Evolutionary conservation across 2,329 filamentous ascomycete genomes (phyloP).

Genomic region (Sphaerulina populicola): DNA sequence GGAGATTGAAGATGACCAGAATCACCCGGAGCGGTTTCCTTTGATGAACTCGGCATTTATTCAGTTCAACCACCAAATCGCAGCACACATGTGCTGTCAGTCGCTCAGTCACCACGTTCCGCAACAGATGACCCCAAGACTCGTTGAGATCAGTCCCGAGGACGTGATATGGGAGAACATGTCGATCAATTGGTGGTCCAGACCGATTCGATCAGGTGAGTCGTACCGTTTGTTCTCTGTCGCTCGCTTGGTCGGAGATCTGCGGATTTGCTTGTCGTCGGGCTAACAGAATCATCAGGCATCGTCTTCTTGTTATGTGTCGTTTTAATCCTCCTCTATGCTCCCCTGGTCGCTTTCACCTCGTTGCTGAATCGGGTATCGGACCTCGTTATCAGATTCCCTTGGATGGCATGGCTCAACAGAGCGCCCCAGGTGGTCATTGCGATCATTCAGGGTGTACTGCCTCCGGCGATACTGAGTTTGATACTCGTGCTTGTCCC

Average conservation of each 20-base stretch:
- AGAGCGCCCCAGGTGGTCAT: slow-evolving; percentile 53
- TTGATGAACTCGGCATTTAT: slow-evolving; percentile 96
- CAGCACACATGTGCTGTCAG: slow-evolving; percentile 96
- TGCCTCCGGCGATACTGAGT: slow-evolving; percentile 69
- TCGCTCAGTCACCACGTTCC: slow-evolving; percentile 83
- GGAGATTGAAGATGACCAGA: slow-evolving; percentile 86
- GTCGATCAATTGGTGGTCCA: slow-evolving; percentile 89
- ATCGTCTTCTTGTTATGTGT: slow-evolving; percentile 57
- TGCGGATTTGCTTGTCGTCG: not conserved
- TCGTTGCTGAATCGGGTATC: slow-evolving; percentile 72
- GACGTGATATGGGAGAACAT: slow-evolving; percentile 98
- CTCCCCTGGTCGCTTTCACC: slow-evolving; percentile 81
- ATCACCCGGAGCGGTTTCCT: slow-evolving; percentile 74
- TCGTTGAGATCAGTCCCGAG: slow-evolving; percentile 86
- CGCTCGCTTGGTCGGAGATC: not conserved
- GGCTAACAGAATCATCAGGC: slow-evolving; percentile 15
- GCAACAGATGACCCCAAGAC: slow-evolving; percentile 82
- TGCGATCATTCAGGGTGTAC: slow-evolving; percentile 70
- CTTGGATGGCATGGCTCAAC: slow-evolving; percentile 64
- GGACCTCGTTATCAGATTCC: slow-evolving; percentile 54
- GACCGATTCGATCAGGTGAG: slow-evolving; percentile 59
- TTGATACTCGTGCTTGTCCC: slow-evolving; percentile 75
- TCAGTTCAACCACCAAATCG: slow-evolving; percentile 96
- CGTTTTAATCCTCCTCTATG: slow-evolving; percentile 79
- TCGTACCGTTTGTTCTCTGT: not conserved